phyloP scores from a whole-genome alignment of 768 basidiomycete species.

The Mycena filopes region DNA sequence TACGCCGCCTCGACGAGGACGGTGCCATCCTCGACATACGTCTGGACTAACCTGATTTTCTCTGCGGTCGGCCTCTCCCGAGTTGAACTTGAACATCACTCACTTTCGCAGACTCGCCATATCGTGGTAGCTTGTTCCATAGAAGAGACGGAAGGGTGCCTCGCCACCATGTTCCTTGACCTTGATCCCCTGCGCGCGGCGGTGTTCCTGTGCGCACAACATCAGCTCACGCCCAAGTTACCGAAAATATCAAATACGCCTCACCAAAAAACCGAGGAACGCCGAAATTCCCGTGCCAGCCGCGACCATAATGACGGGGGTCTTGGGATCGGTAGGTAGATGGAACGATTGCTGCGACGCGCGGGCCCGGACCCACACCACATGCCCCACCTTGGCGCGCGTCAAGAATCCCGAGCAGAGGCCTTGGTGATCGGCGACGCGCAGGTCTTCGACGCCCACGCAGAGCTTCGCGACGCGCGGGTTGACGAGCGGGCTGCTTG shows the following conservation, averaged over 20 bases:
- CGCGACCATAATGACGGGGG: constrained; percentile 27
- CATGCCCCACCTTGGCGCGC: constrained; percentile 14
- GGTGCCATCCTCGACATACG: constrained; percentile 22
- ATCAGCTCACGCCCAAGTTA: not conserved
- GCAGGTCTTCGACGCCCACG: constrained; percentile 26
- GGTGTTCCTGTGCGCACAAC: constrained; percentile 26
- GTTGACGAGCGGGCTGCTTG: constrained; percentile 26
- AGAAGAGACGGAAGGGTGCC: constrained; percentile 26
- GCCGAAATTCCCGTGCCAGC: constrained; percentile 25
- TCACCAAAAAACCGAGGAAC: constrained; percentile 30
- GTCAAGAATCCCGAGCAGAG: constrained; percentile 27
- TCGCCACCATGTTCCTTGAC: constrained; percentile 14
- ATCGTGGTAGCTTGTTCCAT: constrained; percentile 27
- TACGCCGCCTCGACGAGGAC: constrained; percentile 22
- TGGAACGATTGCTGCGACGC: constrained; percentile 25
- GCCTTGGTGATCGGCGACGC: constrained; percentile 21
- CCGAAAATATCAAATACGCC: not conserved
- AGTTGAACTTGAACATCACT: not conserved
- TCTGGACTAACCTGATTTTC: constrained; percentile 5
- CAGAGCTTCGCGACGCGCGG: constrained; percentile 15
- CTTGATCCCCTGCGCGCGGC: constrained; percentile 26
- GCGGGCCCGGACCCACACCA: constrained; percentile 20
- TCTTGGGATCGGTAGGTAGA: constrained; percentile 22
- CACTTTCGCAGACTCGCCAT: constrained; percentile 20
- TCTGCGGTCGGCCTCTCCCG: too few species aligned